These are phyloP conservation scores for Penicillium janthinellum DNA, from an alignment of 2,329 filamentous ascomycete genomes.

Conservation along the genomic window DNA sequence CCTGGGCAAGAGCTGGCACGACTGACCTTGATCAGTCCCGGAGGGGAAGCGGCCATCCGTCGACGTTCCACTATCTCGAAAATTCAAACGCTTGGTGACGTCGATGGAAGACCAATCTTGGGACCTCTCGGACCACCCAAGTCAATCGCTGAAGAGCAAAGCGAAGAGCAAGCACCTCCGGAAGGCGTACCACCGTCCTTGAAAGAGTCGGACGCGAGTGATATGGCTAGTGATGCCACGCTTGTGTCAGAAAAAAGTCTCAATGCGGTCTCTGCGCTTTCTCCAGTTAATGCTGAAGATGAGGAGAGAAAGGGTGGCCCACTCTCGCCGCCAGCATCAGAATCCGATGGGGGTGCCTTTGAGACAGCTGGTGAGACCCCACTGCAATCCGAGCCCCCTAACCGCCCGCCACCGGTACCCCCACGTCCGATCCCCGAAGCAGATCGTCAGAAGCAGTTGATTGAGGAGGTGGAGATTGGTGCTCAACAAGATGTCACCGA, in stretches of 20 bases:
- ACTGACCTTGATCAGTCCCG: constrained; percentile 69
- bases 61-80: constrained; percentile 48
- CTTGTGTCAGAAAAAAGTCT: constrained; percentile 37
- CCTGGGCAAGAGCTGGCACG: constrained; percentile 79
- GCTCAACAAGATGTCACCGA: constrained; percentile 95
- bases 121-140: constrained; percentile 49
- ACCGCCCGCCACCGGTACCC: constrained; percentile 61
- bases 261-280: constrained; percentile 20
- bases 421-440: constrained; percentile 50
- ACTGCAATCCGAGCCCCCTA: constrained; percentile 39
- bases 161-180: constrained; percentile 3
- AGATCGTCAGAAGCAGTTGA: constrained; percentile 38
- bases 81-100: constrained; percentile 42
- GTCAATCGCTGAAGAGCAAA: constrained; percentile 23
- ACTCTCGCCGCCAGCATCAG: constrained; percentile 14
- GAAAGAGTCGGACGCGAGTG: constrained; percentile 32
- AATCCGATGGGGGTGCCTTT: not conserved
- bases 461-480: constrained; percentile 58
- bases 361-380: constrained; percentile 10
- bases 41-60: constrained; percentile 56
- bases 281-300: constrained; percentile 45
- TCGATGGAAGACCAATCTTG: constrained; percentile 48
- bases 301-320: constrained; percentile 40
- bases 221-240: constrained; percentile 38
- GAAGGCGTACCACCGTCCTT: constrained; percentile 20